Percentiles rank a stretch among this genome's conserved stretches.
phyloP scores from a whole-genome alignment of 2,329 filamentous ascomycete species.

The Epichloe festucae region DNA sequence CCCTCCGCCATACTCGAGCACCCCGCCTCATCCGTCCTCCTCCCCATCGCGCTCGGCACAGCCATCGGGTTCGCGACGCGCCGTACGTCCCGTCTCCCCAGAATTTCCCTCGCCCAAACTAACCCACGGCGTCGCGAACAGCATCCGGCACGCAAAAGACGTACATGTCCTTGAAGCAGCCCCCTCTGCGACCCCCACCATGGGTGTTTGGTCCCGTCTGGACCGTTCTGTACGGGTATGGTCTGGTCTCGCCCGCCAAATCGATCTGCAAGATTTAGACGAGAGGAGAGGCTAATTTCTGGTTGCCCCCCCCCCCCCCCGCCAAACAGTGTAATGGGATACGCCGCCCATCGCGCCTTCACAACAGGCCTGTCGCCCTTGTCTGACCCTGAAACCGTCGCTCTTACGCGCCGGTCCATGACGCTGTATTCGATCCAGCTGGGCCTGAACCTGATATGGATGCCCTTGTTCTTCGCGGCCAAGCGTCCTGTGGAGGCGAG shows the following conservation, averaged over 20 bases:
- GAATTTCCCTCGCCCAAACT: too few relatives aligned
- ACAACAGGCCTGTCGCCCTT: constrained; percentile 46
- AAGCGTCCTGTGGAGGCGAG: constrained; percentile 62
- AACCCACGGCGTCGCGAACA: constrained; percentile 14
- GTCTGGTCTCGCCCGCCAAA: neutral
- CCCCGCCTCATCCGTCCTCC: constrained; percentile 58
- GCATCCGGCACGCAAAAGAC: constrained; percentile 45
- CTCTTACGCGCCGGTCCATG: constrained; percentile 49
- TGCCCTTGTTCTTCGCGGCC: constrained; percentile 80
- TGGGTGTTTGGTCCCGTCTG: constrained; percentile 52
- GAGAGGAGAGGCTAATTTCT: neutral
- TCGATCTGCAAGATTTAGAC: neutral
- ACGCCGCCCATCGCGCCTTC: constrained; percentile 70
- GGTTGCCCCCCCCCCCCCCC: neutral
- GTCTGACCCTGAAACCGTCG: constrained; percentile 38
- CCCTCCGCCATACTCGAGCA: constrained; percentile 58
- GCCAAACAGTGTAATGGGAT: constrained; percentile 59
- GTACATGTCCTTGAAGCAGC: constrained; percentile 56
- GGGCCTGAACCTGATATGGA: constrained; percentile 76
- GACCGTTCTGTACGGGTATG: constrained; percentile 50
- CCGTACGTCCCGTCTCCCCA: constrained; percentile 34
- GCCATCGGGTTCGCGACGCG: constrained; percentile 57
- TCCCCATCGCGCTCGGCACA: constrained; percentile 62
- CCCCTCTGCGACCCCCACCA: constrained; percentile 47
- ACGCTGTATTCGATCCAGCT: constrained; percentile 80